A percentile compares a stretch with the other conserved stretches of the same genome.
phyloP scores from a whole-genome alignment of 345 rosid genomes.

The Syzygium aqueum region DNA sequence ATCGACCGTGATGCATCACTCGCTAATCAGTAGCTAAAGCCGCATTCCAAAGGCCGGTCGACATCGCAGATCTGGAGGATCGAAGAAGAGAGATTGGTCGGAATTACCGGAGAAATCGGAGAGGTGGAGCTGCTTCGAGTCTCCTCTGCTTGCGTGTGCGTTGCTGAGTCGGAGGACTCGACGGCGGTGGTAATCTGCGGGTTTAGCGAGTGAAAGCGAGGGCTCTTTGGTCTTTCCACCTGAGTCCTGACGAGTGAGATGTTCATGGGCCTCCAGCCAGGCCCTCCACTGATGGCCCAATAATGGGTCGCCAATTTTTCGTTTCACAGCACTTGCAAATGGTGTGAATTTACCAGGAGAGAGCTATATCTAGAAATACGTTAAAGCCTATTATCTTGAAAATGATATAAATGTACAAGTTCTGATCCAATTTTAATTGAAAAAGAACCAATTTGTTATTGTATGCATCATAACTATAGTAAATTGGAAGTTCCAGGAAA shows the following conservation, averaged over 20 bases:
- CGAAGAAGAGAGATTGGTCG: background rate
- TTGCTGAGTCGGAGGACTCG: background rate
- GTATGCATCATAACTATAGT: background rate
- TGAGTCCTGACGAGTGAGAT: rapidly evolving
- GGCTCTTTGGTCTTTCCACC: background rate
- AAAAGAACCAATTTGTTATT: background rate
- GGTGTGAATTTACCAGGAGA: background rate
- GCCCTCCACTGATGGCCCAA: background rate
- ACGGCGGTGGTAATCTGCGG: background rate
- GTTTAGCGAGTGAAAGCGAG: background rate
- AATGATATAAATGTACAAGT: background rate
- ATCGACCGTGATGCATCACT: background rate
- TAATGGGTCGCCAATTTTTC: rapidly evolving
- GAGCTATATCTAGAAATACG: background rate
- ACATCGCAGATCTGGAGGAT: background rate
- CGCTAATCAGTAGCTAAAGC: background rate
- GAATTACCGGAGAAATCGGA: background rate
- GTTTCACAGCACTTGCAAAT: background rate
- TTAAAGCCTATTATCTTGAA: background rate
- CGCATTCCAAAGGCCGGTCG: background rate
- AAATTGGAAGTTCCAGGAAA: background rate
- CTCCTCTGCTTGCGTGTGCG: background rate
- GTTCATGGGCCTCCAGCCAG: no score
- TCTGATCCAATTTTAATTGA: background rate
- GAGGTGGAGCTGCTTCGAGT: background rate